Evolutionary conservation across 495 filamentous ascomycete genomes (phyloP), one percentile per base, ranked within the genome.

Genomic region (Bacidia rubella): DNA sequence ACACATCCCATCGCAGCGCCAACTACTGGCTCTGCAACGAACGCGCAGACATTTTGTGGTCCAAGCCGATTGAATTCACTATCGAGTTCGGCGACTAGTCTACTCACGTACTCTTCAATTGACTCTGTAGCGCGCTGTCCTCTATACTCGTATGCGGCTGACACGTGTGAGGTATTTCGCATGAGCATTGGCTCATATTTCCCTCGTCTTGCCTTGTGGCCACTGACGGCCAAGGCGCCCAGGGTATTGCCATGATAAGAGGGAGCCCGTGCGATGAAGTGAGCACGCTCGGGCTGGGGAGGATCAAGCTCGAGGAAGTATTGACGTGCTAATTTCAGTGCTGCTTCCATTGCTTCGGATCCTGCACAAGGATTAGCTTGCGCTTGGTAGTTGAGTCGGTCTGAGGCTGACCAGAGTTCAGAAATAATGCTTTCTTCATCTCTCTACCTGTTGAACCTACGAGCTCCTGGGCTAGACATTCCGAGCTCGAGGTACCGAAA

Each of bases 161-260:
- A 81, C 2, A 92, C 78, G 39, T 72, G 75, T 4, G 75, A 77
- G 21, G 79, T 71, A 45, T 83, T 81, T 9, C 67, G 62, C 44
- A 74, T 62, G 12, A 92, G 66, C 19, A 89, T 69, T 4, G 80
- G 78, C 63, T 83, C 74, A 53, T 83, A 92, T 24, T 77, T 74
- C n/a, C 70, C 66, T 47, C 82, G 72, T 23, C 85, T 74, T 11
- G 69, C 69, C 19, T 73, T 62, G 63, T 88, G 84, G 0, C 83
- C 80, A 32, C 80, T 77, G 0, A 81, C 67, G 1, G 74, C 70
- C 15, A 90, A 64, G 0, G 81, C 72, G 0, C 84, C 84, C 1
- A 89, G 66, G 0, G 85, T 89, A 19, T 72, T 81, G 4, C 86
- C 86, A 54, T 90, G 85, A 57, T 86, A 90, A n/a, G 80, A 83